Percentiles rank a stretch among this genome's conserved stretches.
These are phyloP conservation scores for Flammula alnicola DNA, from an alignment of 1,284 basidiomycete genomes.

Conservation along the genomic window DNA sequence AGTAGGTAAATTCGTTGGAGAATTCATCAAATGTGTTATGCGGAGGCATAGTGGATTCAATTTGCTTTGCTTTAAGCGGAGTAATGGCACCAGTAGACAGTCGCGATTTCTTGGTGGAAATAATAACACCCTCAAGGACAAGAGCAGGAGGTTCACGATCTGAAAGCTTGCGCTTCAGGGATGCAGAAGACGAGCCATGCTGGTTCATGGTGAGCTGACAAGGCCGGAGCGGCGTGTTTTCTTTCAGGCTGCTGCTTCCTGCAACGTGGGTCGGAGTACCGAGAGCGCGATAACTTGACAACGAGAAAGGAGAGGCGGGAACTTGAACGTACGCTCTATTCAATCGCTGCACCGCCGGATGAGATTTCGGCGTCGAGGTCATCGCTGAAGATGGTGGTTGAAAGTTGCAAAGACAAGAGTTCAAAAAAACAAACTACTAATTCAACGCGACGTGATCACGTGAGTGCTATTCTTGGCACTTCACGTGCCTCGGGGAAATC, in stretches of 20 bases:
- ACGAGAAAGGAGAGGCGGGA: slow-evolving; percentile 49
- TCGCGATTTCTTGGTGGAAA: slow-evolving; percentile 29
- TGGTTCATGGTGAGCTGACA: slow-evolving; percentile 36
- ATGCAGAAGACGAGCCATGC: slow-evolving; percentile 28
- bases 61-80: slow-evolving; percentile 24
- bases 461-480: slow-evolving; percentile 27
- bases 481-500: slow-evolving; percentile 28
- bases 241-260: slow-evolving; percentile 46
- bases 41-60: slow-evolving; percentile 18
- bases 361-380: slow-evolving; percentile 28
- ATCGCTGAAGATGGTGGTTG: slow-evolving; percentile 22
- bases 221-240: slow-evolving; percentile 55
- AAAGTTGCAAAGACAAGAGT: slow-evolving; percentile 16
- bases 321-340: slow-evolving; percentile 63
- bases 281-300: slow-evolving; percentile 29
- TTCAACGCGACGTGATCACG: slow-evolving; percentile 30
- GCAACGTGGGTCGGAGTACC: slow-evolving; percentile 35
- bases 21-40: slow-evolving; percentile 32
- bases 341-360: slow-evolving; percentile 34
- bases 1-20: slow-evolving; percentile 49
- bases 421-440: slow-evolving; percentile 17
- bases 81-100: slow-evolving; percentile 18
- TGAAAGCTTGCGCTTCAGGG: slow-evolving; percentile 48
- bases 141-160: slow-evolving; percentile 26
- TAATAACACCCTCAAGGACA: slow-evolving; percentile 21